A percentile compares a stretch with the other conserved stretches of the same genome.
These are phyloP conservation scores for Chalaropsis ovoidea DNA, from an alignment of 2,329 filamentous ascomycete genomes.

Conservation along the genomic window DNA sequence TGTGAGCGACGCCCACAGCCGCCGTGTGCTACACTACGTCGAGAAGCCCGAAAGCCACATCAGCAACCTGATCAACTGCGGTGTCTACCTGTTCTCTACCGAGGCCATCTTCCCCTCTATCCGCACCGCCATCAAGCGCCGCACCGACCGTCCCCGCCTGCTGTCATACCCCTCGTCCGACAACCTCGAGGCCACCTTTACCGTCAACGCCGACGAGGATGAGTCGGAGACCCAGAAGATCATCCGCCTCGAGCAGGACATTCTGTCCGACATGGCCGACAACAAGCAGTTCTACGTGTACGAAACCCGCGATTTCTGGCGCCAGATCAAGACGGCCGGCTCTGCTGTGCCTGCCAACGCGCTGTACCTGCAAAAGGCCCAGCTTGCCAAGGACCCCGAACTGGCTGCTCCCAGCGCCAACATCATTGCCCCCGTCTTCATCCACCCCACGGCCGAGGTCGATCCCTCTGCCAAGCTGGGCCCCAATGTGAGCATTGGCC, in stretches of 20 bases:
- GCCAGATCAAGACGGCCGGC: slow-evolving; percentile 98
- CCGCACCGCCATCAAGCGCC: slow-evolving; percentile 86
- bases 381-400: slow-evolving; percentile 55
- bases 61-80: slow-evolving; percentile 97
- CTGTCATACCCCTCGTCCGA: slow-evolving; percentile 94
- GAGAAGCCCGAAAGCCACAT: slow-evolving; percentile 98
- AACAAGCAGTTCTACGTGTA: slow-evolving; percentile 97
- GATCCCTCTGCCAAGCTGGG: slow-evolving; percentile 94
- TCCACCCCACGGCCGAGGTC: slow-evolving; percentile 81
- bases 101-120: slow-evolving; percentile 96
- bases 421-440: slow-evolving; percentile 87
- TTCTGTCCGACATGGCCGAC: slow-evolving; percentile 87
- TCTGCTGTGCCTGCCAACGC: slow-evolving; percentile 95
- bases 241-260: slow-evolving; percentile 92
- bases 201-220: slow-evolving; percentile 54
- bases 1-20: slow-evolving; percentile 84
- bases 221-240: slow-evolving; percentile 75
- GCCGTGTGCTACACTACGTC: slow-evolving; percentile 95
- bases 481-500: slow-evolving; percentile 90
- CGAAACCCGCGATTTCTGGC: slow-evolving; percentile 99
- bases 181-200: slow-evolving; percentile 63
- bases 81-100: slow-evolving; percentile 93
- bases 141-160: slow-evolving; percentile 79
- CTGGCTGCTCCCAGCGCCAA: slow-evolving; percentile 73
- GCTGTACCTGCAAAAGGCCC: slow-evolving; percentile 87